Evolutionary conservation across 108 stramenopile species (phyloP), one percentile per base, ranked within the genome.

Genomic region (Mediolabrus comicus): DNA sequence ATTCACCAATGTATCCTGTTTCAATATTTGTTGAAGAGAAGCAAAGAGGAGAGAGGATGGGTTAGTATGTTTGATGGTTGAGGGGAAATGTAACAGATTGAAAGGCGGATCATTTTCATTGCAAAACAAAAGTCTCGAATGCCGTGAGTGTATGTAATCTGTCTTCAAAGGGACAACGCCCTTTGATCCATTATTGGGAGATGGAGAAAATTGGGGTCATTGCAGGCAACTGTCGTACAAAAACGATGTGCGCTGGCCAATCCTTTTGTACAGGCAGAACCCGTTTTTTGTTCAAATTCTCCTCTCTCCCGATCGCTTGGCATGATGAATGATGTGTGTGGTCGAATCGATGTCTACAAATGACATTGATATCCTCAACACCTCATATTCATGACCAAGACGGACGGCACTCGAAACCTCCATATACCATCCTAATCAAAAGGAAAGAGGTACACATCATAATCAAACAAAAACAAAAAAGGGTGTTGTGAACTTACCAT

Each of bases 1-100:
- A 98, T 86, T 99, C 99, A 30, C 98, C 99, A 82, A 99, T 99
- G 96, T 99, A 99, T 71, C 99, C 97, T 96, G 22, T 24, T 33
- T 55, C 9, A 69, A 41, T 31, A 56, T 13, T 11, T 22, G 3
- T 16, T 26, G 43, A 49, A 29, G 22, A 63, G 66, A 62, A 53
- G 74, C 59, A n/a, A 65, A 43, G 41, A 22, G 59, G 43, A 33
- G 46, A 54, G 25, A 38, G 43, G 52, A 1, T 2, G 28, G 43
- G 54, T 39, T 27, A 32, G 60, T 72, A 24, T 32, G 43, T 53
- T 41, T 69, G 26, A 53, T 39, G 12, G 34, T 7, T 36, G 14
- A 25, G 14, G 7, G 32, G 61, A 30, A 32, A 39, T 84, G 77
- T 88, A 8, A 55, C 64, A 77, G 71, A 32, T 52, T 53, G 69